These are phyloP conservation scores for Begonia fuchsioides DNA, from an alignment of 306 rosid genomes.

Conservation along the genomic window DNA sequence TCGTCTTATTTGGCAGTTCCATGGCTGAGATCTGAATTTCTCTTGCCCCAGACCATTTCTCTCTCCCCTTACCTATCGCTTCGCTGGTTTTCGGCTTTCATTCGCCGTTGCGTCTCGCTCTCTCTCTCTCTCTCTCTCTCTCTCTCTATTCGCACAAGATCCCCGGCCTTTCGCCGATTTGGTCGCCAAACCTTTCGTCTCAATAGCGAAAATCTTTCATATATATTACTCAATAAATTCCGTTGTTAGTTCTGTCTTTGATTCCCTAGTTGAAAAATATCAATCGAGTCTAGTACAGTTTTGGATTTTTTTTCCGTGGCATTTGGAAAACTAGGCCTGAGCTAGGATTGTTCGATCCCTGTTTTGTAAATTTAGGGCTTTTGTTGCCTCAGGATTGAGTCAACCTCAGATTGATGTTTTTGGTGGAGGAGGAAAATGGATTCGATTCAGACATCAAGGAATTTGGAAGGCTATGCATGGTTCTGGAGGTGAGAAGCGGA, in stretches of 20 bases:
- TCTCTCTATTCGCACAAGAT: slow-evolving; percentile 33
- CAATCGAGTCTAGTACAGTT: not conserved
- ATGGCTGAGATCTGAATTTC: too few species aligned
- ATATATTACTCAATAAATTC: slow-evolving; percentile 4
- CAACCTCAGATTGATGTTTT: slow-evolving; percentile 81
- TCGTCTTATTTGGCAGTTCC: slow-evolving; percentile 12
- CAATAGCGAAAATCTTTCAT: slow-evolving; percentile 19
- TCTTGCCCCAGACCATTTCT: slow-evolving; percentile 21
- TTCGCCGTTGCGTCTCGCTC: slow-evolving; percentile 27
- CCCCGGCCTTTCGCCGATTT: slow-evolving; percentile 41
- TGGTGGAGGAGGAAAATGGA: slow-evolving; percentile 44
- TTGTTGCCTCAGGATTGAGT: slow-evolving; percentile 5
- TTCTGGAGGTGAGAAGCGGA: slow-evolving; percentile 69
- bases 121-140: not conserved
- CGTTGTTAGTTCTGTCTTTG: slow-evolving; percentile 6
- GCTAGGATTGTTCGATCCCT: slow-evolving; percentile 15
- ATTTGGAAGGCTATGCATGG: slow-evolving; percentile 95
- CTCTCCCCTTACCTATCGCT: slow-evolving; percentile 4
- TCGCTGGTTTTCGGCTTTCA: slow-evolving; percentile 16
- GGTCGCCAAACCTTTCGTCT: slow-evolving; percentile 23
- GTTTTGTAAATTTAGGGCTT: slow-evolving; percentile 29
- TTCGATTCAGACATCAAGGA: slow-evolving; percentile 46
- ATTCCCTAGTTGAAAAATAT: slow-evolving; percentile 33
- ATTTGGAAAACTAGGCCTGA: slow-evolving; percentile 48
- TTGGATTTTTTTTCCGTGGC: slow-evolving; percentile 2